These are phyloP conservation scores for Malus sylvestris DNA, from an alignment of 306 rosid genomes.

Conservation along the genomic window DNA sequence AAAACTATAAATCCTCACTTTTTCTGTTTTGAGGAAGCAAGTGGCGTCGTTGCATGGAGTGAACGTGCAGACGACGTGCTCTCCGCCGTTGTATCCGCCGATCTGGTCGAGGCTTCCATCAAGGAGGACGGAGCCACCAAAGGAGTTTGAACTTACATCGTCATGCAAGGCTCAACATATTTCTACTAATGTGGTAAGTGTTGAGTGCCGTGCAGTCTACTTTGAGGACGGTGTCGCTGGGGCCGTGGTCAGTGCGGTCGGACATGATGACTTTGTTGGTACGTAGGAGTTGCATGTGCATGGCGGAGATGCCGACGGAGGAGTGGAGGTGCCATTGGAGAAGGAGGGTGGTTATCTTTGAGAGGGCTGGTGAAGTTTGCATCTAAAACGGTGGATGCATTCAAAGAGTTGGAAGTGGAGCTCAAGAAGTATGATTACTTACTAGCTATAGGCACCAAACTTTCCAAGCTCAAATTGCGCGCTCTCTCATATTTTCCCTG, in stretches of 20 bases:
- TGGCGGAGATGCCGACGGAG: conserved; percentile 63
- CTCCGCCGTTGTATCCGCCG: conserved; percentile 75
- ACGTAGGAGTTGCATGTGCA: conserved; percentile 87
- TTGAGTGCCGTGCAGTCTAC: conserved; percentile 41
- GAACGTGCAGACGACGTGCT: conserved; percentile 45
- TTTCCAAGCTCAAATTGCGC: not conserved
- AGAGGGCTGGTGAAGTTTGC: not conserved
- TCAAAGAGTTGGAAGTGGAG: conserved; percentile 18
- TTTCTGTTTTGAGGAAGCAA: not conserved
- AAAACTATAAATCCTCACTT: no score
- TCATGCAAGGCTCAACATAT: no score
- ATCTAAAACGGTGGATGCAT: not conserved
- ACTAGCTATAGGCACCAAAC: not conserved
- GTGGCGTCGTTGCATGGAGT: conserved; percentile 40
- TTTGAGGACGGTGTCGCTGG: conserved; percentile 27
- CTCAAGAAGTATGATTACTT: conserved; percentile 29
- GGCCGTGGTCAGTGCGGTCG: conserved; percentile 63
- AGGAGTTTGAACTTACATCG: no score
- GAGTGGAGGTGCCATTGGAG: conserved; percentile 41
- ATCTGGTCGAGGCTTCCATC: conserved; percentile 70
- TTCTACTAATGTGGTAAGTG: no score
- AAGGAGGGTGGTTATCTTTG: conserved; percentile 9
- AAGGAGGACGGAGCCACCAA: conserved; percentile 43
- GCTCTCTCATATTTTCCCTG: not conserved
- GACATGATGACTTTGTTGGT: conserved; percentile 47